Conservation (phyloP, 495 filamentous ascomycete species). For the Penicillium atrosanguineum region DNA sequence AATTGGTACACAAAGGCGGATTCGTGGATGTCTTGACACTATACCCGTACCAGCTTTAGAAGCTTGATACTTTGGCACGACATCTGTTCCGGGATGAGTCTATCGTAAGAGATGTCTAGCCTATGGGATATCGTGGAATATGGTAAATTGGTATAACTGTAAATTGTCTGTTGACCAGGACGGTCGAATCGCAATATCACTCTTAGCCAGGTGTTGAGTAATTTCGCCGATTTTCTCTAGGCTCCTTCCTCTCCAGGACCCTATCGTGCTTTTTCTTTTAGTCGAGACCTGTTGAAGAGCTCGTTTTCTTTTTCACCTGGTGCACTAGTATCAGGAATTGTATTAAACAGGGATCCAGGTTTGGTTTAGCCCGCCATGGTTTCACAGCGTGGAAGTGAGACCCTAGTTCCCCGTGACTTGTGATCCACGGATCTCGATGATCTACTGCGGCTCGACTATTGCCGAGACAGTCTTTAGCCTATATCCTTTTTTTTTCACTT, state of each 20-base stretch:
- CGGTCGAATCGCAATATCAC: slow-evolving; percentile 17
- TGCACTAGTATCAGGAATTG: not conserved
- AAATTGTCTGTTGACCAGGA: slow-evolving; percentile 10
- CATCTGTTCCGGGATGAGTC: not conserved
- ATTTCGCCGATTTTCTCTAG: not conserved
- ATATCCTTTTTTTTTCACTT: not conserved
- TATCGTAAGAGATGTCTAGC: not conserved
- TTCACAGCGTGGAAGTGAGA: slow-evolving; percentile 26
- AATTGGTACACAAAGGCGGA: not conserved
- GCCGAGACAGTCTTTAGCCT: slow-evolving; percentile 4
- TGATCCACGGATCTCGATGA: slow-evolving; percentile 16
- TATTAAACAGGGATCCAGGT: slow-evolving; percentile 4
- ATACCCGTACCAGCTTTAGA: not conserved
- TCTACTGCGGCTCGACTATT: slow-evolving; percentile 13
- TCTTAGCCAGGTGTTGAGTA: not conserved
- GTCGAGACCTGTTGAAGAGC: not conserved
- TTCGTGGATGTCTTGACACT: not conserved
- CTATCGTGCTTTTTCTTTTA: not conserved
- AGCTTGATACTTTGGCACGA: not conserved
- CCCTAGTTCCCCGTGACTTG: slow-evolving; percentile 28
- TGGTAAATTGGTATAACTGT: slow-evolving; percentile 11
- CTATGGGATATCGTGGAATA: slow-evolving; percentile 23
- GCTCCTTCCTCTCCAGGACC: not conserved
- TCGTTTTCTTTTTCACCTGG: not conserved
- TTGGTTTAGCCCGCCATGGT: slow-evolving; percentile 7